Conservation (phyloP, 1,284 basidiomycete genomes). For the Rhodotorula mucilaginosa region DNA sequence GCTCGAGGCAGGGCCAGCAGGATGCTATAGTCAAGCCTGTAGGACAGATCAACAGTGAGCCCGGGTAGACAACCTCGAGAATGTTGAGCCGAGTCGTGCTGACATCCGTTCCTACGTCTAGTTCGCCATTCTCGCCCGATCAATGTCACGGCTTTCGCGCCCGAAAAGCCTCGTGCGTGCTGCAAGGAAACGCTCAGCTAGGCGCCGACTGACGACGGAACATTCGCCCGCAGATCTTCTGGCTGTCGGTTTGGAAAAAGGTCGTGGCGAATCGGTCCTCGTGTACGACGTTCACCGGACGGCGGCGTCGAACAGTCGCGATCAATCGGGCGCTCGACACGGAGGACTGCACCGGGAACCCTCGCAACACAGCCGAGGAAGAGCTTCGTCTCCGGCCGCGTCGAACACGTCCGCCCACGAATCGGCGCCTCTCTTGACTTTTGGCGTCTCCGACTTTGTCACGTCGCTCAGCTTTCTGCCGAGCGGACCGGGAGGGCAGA, state of each 20-base stretch:
- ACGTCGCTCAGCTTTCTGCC: constrained; percentile 38
- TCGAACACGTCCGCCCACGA: constrained; percentile 10
- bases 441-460: constrained; percentile 41
- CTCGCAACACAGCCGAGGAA: constrained; percentile 9
- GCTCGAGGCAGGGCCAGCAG: not conserved
- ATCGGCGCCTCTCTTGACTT: constrained; percentile 32
- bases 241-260: constrained; percentile 43
- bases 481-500: constrained; percentile 14
- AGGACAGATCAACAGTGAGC: constrained; percentile 33
- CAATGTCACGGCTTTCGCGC: constrained; percentile 41
- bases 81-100: not conserved
- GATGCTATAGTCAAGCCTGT: constrained; percentile 1
- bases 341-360: constrained; percentile 14
- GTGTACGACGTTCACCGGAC: constrained; percentile 40
- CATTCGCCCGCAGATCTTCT: constrained; percentile 16
- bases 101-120: not conserved
- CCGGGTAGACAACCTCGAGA: not conserved
- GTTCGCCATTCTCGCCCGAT: constrained; percentile 42
- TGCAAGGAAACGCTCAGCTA: too few relatives aligned
- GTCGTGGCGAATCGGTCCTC: constrained; percentile 41
- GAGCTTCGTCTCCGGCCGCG: constrained; percentile 14
- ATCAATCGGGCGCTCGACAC: not conserved
- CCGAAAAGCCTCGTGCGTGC: constrained; percentile 25
- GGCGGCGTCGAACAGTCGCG: not conserved
- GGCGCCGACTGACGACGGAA: too few relatives aligned